Conservation (phyloP, 176 grass and related monocot species). For the Leersia perrieri region DNA sequence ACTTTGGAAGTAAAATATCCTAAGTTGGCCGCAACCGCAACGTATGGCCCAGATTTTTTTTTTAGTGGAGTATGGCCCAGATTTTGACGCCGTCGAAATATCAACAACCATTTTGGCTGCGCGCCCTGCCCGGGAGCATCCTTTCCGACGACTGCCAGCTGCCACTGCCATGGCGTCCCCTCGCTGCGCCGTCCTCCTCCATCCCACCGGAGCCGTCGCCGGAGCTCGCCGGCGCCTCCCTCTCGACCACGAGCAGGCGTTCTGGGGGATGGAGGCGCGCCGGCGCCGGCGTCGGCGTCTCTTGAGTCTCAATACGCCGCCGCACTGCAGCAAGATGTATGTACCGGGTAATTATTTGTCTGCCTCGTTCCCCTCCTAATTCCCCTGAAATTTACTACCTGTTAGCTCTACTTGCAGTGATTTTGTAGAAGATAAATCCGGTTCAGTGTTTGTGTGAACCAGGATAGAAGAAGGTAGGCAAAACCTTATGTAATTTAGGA, state of each 20-base stretch:
- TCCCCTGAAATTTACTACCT: neutral
- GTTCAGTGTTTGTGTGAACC: too few relatives aligned
- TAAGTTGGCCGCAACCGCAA: neutral
- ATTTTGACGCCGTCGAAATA: neutral
- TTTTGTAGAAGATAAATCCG: too few relatives aligned
- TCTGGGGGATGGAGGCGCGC: neutral
- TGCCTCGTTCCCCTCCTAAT: neutral
- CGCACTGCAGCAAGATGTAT: slow-evolving; percentile 65
- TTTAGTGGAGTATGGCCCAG: neutral
- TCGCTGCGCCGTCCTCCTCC: neutral
- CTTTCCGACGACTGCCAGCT: neutral
- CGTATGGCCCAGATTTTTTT: neutral
- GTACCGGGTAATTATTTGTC: slow-evolving; percentile 53
- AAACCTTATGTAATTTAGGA: too few relatives aligned
- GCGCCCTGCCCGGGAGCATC: neutral
- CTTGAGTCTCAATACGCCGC: neutral
- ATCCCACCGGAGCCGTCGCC: neutral
- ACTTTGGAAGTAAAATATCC: neutral
- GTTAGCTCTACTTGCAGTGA: neutral
- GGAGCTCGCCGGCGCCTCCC: neutral
- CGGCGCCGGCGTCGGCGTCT: neutral
- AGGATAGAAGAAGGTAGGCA: too few relatives aligned
- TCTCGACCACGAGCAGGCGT: neutral
- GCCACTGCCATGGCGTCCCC: slow-evolving; percentile 1
- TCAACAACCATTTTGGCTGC: neutral